Base-by-base conservation (phyloP, 495 filamentous ascomycete species). In the Penicillium steckii region DNA sequence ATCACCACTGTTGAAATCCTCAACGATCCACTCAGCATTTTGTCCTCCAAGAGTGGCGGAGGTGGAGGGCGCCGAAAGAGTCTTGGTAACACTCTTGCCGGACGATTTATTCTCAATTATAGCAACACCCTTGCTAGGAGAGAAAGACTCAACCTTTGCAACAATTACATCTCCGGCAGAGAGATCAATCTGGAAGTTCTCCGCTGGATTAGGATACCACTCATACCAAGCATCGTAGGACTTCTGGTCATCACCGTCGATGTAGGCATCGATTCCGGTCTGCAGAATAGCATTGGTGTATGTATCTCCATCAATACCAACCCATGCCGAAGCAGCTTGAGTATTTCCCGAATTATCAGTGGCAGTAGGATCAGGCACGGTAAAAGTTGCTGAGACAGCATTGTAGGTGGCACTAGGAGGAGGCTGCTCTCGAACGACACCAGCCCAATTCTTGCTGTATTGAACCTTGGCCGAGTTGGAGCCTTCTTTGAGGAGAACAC, bases 11-110 rank as follows among this genome's bases (percentile, higher is more conserved):
- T 79, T 70, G 55, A 80, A 85, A 48, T 85, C 83, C 70, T 86
- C 83, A 23, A 86, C 79, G 48, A 86, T 85, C 83, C 82, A 86
- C 50, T 86, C 83, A 12, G 78, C 83, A 55, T 85, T 85, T 44
- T 69, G 57, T 26, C 69, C 66, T 44, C 62, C 68, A 29, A 77
- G 60, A 4, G 67, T 74, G 18, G 72, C 68, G 17, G 51, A 48
- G 4, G 65, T 30, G 1, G 63, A 60, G 10, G 70, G 68, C 3
- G 70, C 73, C 4, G 61, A 68, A 35, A 86, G 71, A 2, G 70
- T 75, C 61, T 82, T 71, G 24, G 74, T 74, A 18, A 81, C 82
- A 6, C 50, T 73, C 55, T 80, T 52, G n/a, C 82, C 81, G 6
- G 75, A 82, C 1, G 71, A 75, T 41, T 65, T 49, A 59, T 88